phyloP scores from a whole-genome alignment of 2,329 filamentous ascomycete genomes.

The Exophiala phaeomuriformis region DNA sequence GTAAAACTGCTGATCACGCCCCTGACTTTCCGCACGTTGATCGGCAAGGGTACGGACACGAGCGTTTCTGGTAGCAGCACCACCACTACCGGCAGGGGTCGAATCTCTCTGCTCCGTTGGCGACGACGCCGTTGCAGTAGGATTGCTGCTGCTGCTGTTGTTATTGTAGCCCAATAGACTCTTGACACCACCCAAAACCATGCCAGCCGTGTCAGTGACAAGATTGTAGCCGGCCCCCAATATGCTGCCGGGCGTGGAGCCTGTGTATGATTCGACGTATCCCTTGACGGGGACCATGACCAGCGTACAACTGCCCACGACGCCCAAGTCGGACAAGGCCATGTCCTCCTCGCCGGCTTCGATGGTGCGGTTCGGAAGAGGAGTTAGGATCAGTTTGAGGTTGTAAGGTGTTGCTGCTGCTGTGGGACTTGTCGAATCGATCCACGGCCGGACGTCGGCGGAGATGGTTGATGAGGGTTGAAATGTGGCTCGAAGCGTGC shows the following conservation, averaged over 20 bases:
- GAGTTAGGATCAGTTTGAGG: constrained; percentile 77
- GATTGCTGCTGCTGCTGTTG: constrained; percentile 14
- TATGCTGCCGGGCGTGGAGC: constrained; percentile 26
- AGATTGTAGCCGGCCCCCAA: constrained; percentile 37
- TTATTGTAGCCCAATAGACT: constrained; percentile 39
- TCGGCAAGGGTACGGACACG: constrained; percentile 50
- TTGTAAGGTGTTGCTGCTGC: constrained; percentile 57
- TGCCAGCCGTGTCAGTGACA: constrained; percentile 38
- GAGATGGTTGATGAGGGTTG: constrained; percentile 55
- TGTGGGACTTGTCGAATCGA: constrained; percentile 56
- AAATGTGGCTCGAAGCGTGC: constrained; percentile 67
- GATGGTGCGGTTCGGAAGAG: constrained; percentile 66
- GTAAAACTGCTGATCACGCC: constrained; percentile 62
- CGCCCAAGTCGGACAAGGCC: constrained; percentile 59
- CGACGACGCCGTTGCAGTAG: background rate
- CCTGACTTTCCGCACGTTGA: constrained; percentile 42
- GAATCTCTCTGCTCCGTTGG: constrained; percentile 12
- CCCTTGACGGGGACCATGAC: constrained; percentile 66
- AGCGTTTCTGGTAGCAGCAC: constrained; percentile 24
- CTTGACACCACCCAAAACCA: constrained; percentile 38
- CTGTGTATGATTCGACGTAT: constrained; percentile 53
- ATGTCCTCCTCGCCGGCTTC: constrained; percentile 66
- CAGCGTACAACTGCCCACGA: constrained; percentile 73
- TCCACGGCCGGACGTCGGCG: constrained; percentile 65
- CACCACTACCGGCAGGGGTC: background rate